A percentile compares a stretch with the other conserved stretches of the same genome.
Conservation (phyloP, 1,139 yeast genomes). For the Nakaseomyces nivariensis region DNA sequence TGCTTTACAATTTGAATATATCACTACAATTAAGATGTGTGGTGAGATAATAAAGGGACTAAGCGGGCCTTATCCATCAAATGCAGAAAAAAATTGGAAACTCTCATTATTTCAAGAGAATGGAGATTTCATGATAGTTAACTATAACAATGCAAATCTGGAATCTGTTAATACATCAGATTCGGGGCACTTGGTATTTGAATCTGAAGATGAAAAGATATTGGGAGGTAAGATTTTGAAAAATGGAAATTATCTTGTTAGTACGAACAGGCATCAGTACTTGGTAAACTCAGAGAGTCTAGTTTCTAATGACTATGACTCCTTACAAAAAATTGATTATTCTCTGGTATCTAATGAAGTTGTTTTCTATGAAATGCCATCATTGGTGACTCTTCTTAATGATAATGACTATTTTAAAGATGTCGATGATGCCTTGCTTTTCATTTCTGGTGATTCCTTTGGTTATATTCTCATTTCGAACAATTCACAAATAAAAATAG, state of each 20-base stretch:
- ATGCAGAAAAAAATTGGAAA: not conserved
- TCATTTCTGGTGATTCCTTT: not conserved
- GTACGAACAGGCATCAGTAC: not conserved
- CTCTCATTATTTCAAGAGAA: not conserved
- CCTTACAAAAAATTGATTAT: not conserved
- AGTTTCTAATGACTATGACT: not conserved
- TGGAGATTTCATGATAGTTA: not conserved
- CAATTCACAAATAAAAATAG: not conserved
- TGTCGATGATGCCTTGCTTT: not conserved
- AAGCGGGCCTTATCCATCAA: constrained; percentile 1
- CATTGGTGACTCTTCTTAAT: not conserved
- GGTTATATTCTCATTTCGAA: not conserved
- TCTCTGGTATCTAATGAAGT: not conserved
- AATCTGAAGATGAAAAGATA: not conserved
- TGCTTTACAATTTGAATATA: not conserved
- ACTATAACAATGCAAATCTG: not conserved
- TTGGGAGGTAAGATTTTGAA: not conserved
- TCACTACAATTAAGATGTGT: not conserved
- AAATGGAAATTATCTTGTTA: not conserved
- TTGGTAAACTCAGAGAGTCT: not conserved
- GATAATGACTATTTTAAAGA: not conserved
- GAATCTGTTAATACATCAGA: not conserved
- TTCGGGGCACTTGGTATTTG: not conserved
- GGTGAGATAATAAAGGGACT: not conserved
- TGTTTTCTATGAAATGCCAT: not conserved